Evolutionary conservation across 202 grass and related monocot genomes (phyloP).

Genomic region (Brachypodium distachyon): DNA sequence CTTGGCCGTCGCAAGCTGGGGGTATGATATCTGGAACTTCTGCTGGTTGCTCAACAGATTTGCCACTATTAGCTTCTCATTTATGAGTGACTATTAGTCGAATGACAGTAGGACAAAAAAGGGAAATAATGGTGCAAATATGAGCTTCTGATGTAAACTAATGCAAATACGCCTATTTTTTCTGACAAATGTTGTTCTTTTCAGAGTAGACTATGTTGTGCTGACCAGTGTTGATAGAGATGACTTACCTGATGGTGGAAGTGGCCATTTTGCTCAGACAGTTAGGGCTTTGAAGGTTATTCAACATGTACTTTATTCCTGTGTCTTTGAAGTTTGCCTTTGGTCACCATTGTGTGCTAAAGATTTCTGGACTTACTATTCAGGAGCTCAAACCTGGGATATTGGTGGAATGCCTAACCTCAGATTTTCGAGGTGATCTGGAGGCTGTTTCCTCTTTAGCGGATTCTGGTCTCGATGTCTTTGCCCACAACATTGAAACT

Average conservation of each 20-base stretch:
- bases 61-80: background rate
- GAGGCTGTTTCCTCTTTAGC: conserved; percentile 59
- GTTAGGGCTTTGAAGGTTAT: conserved; percentile 83
- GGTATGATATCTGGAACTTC: conserved; percentile 29
- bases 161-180: background rate
- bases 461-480: conserved; percentile 78
- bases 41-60: background rate
- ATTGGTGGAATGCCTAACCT: conserved; percentile 80
- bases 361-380: background rate
- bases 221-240: conserved; percentile 94
- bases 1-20: conserved; percentile 63
- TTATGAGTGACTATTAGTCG: background rate
- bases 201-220: conserved; percentile 87
- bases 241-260: conserved; percentile 85
- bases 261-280: conserved; percentile 83
- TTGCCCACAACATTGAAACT: conserved; percentile 92
- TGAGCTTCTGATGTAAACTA: background rate
- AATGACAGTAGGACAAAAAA: background rate
- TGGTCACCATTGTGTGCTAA: background rate
- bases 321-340: background rate
- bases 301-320: background rate
- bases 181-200: conserved; percentile 15
- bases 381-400: conserved; percentile 89
- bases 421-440: conserved; percentile 90
- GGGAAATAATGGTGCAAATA: background rate